Conservation (phyloP, 345 rosid species). For the Citrus sp. region DNA sequence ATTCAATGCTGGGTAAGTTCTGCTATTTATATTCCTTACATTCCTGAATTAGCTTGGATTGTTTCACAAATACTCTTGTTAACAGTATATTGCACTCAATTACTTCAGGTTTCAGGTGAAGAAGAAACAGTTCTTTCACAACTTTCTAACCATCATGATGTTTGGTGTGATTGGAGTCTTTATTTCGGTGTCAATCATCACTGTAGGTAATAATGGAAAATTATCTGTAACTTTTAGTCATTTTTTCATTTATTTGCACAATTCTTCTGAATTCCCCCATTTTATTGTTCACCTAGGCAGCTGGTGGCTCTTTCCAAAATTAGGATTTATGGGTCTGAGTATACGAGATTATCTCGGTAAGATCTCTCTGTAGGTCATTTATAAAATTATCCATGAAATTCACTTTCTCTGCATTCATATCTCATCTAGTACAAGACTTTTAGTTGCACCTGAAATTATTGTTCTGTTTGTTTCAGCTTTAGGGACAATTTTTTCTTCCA, state of each 20-base stretch:
- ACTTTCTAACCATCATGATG: conserved; percentile 73
- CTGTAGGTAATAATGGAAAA: conserved; percentile 46
- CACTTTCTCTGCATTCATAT: background rate
- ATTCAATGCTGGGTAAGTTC: conserved; percentile 86
- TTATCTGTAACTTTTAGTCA: background rate
- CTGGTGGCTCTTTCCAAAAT: conserved; percentile 72
- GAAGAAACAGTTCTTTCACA: conserved; percentile 90
- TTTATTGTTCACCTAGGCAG: conserved; percentile 47
- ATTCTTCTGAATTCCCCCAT: conserved; percentile 8
- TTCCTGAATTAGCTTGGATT: background rate
- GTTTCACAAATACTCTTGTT: background rate
- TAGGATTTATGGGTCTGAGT: conserved; percentile 56
- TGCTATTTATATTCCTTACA: background rate
- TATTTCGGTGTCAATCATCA: conserved; percentile 54
- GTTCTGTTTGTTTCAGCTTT: conserved; percentile 48
- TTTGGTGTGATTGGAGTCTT: conserved; percentile 81
- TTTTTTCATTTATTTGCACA: background rate
- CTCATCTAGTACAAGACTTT: conserved; percentile 1
- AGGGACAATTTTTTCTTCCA: conserved; percentile 87
- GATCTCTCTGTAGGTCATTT: conserved; percentile 6
- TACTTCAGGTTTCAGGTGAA: conserved; percentile 81
- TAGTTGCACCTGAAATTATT: conserved; percentile 8
- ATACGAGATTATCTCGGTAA: conserved; percentile 72
- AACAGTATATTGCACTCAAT: background rate
- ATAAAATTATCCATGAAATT: background rate